Evolutionary conservation across 73 alveolate species (phyloP), one percentile per base, ranked within the genome.

Genomic region (Paramecium octaurelia): DNA sequence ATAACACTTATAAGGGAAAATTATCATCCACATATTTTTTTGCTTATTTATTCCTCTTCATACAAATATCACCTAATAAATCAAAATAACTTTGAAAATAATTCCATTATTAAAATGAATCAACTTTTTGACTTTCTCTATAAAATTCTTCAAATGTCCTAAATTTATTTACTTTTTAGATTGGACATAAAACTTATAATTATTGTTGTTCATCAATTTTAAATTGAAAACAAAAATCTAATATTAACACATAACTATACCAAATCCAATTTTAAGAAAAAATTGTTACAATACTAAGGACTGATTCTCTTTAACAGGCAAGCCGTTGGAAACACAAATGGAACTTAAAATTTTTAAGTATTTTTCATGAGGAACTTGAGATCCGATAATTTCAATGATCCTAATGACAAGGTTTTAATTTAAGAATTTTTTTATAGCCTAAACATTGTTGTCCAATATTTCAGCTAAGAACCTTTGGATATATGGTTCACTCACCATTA

Each of bases 21-120:
- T 75, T 75, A 24, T 75, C 88, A 14, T 75, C 58, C 1, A 75
- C 88, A 75, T 75, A 75, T 18, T 75, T 34, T 75, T 40, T 75
- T 6, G 68, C 88, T 4, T 31, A 75, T 75, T 75, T 75, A 40
- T 75, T 75, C 10, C 88, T 36, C 36, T 75, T 75, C 34, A 36
- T 34, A 75, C 88, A 75, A n/a, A 75, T 36, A 10, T 75, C 88
- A 14, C 68, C 58, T 20, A 75, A 75, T 29, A 75, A 44, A 36
- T 16, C 35, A 18, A 75, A 21, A 75, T 75, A 75, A 75, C 60
- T 31, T 75, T 14, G 48, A 75, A 75, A 75, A 44, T 75, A 75
- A 75, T 75, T 75, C 88, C 88, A 75, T 36, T 21, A 31, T 75
- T 75, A 75, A 5, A 75, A 36, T 0, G 36, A 36, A 75, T 75